Base-by-base conservation (phyloP, 1,139 yeast species). In the Tardiomyces depauwii region DNA sequence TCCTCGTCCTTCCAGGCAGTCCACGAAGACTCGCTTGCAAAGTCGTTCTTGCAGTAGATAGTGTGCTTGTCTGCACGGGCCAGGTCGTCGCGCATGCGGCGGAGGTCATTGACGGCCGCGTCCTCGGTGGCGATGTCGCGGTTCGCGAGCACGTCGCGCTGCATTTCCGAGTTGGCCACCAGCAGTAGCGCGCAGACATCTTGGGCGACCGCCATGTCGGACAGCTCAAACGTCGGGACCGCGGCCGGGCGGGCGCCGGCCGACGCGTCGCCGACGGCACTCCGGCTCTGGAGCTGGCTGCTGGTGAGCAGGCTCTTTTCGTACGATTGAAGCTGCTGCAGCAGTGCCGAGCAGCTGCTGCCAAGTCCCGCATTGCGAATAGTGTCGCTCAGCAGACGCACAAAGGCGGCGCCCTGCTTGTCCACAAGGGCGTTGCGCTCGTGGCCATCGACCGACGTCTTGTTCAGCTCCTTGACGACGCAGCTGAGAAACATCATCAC, bases 401-500 rank as follows among this genome's bases (percentile, higher is more conserved):
- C 79, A 61, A 84, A 83, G 14, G 66, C 65, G 11, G 72, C 71
- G 0, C 85, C 74, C 49, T 82, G 86, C 30, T 65, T 61, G 53
- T 77, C 79, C 0, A 80, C 74, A 28, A 69, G 65, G 1, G 66
- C 60, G 49, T 75, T 73, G 33, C 71, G 63, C 41, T 76, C 74
- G 13, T 65, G 58, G 1, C 61, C 65, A 3, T 70, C 70, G 2
- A 63, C 57, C 1, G 76, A 75, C 39, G 76, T 78, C 44, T 69
- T 71, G 23, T 44, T 38, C 38, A 82, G 60, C 59, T 82, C 89
- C 53, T 77, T 80, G 47, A 78, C 77, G 9, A 85, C 79, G 49
- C 77, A 72, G 21, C 80, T 72, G 18, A 82, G 76, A 59, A 83
- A 85, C 59, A 74, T 71, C 68, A 81, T 75, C 9, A 84, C 74